Evolutionary conservation across 2,329 filamentous ascomycete genomes (phyloP).

Genomic region (Stagonosporopsis tanaceti): DNA sequence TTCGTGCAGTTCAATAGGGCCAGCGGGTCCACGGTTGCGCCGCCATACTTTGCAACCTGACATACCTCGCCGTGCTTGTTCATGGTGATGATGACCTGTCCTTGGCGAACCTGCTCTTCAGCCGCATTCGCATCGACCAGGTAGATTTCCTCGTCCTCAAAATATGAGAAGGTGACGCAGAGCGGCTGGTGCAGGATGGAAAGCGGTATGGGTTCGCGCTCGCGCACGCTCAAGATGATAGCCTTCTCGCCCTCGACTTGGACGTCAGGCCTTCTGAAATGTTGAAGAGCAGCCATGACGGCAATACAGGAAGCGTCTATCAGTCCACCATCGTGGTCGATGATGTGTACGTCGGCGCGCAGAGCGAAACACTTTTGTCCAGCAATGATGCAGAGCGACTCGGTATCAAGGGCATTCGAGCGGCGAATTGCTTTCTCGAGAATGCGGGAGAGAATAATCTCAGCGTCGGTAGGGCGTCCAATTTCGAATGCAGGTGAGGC

Average conservation of each 20-base stretch:
- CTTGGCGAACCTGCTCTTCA: conserved; percentile 79
- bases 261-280: conserved; percentile 91
- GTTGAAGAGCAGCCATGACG: conserved; percentile 84
- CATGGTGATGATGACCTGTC: conserved; percentile 80
- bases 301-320: conserved; percentile 87
- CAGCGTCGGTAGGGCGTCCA: conserved; percentile 81
- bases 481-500: conserved; percentile 89
- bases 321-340: conserved; percentile 89
- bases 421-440: conserved; percentile 94
- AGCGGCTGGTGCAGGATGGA: conserved; percentile 92
- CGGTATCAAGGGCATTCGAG: conserved; percentile 90
- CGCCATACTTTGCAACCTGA: conserved; percentile 89
- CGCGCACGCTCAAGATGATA: conserved; percentile 82
- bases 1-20: conserved; percentile 78
- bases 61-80: conserved; percentile 92
- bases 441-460: conserved; percentile 84
- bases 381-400: conserved; percentile 92
- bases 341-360: conserved; percentile 88
- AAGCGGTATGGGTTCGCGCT: conserved; percentile 88
- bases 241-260: conserved; percentile 84
- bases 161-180: conserved; percentile 89
- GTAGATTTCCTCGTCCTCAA: conserved; percentile 74
- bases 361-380: conserved; percentile 91
- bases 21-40: conserved; percentile 80
- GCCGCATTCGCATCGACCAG: conserved; percentile 75